These are phyloP conservation scores for Aspergillus ochraceus DNA, from an alignment of 2,329 filamentous ascomycete species.

Conservation along the genomic window DNA sequence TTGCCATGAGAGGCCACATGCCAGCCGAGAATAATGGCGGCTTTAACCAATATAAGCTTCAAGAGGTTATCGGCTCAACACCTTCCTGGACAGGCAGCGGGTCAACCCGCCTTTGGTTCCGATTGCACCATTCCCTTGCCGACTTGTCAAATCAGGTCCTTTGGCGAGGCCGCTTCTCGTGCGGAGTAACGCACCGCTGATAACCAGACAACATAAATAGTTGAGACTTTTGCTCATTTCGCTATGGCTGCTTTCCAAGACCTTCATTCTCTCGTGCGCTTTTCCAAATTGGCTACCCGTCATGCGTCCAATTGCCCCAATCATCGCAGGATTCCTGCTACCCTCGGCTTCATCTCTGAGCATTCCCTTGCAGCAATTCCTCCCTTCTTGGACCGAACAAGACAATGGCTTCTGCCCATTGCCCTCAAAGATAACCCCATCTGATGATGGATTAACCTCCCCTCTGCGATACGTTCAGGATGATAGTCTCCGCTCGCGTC, in stretches of 20 bases:
- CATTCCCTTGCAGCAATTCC: conserved; percentile 25
- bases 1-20: neutral
- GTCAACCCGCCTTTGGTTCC: neutral
- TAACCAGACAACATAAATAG: neutral
- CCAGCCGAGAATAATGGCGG: neutral
- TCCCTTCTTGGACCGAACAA: neutral
- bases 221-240: neutral
- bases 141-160: neutral
- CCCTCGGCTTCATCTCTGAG: conserved; percentile 18
- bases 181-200: neutral
- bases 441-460: conserved; percentile 30
- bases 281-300: neutral
- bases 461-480: conserved; percentile 31
- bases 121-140: neutral
- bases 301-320: neutral
- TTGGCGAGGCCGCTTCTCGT: neutral
- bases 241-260: neutral
- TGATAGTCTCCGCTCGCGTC: conserved; percentile 32
- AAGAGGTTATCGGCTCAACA: neutral
- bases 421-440: conserved; percentile 25
- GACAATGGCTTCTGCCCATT: conserved; percentile 29
- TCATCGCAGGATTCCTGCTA: conserved; percentile 10
- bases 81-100: neutral
- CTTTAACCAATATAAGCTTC: neutral
- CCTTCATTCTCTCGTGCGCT: neutral